Base-by-base conservation (phyloP, 345 rosid species). In the Dipteronia sinensis region DNA sequence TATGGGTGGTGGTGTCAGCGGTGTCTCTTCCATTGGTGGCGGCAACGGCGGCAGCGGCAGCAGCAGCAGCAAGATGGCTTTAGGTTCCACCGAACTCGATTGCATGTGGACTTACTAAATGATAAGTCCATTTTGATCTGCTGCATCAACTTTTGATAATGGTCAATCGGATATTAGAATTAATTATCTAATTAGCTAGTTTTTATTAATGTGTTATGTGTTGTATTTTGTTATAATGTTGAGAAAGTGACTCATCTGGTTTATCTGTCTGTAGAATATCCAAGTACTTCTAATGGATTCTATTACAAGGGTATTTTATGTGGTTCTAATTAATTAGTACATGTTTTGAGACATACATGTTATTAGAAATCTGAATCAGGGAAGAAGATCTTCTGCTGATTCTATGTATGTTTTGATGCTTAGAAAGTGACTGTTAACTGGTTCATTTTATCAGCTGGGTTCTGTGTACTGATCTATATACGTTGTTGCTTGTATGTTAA, bases 71-170 rank as follows among this genome's bases (percentile, higher is more conserved):
- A 89, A 90, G 78, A 77, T 82, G 67, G 75, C 78, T 46, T 67
- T 83, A 73, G 85, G 90, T 67, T 71, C 86, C 7, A 85, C 88
- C 0, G 98, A 94, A 81, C 90, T 94, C 11, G 98, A 94, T 53
- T 89, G 88, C 83, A 76, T 92, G 87, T 93, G 99, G 98, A 84
- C 88, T 64, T 86, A 61, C 82, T 86, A 75, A 34, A 5, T 34
- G 38, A 34, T 34, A 4, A 4, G 38, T 34, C 38, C 38, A 34
- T 34, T 34, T 34, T 34, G 38, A 34, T 34, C 38, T 34, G 38
- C 0, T 34, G 38, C 38, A 34, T 34, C 38, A 42, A 42, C 46
- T 9, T 42, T 8, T 9, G 46, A 42, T 2, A 42, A 42, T 8
- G 46, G 8, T 42, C 46, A 9, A 42, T 42, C 46, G 46, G 49